These are phyloP conservation scores for Candida anglica DNA, from an alignment of 805 yeast genomes.

Conservation along the genomic window DNA sequence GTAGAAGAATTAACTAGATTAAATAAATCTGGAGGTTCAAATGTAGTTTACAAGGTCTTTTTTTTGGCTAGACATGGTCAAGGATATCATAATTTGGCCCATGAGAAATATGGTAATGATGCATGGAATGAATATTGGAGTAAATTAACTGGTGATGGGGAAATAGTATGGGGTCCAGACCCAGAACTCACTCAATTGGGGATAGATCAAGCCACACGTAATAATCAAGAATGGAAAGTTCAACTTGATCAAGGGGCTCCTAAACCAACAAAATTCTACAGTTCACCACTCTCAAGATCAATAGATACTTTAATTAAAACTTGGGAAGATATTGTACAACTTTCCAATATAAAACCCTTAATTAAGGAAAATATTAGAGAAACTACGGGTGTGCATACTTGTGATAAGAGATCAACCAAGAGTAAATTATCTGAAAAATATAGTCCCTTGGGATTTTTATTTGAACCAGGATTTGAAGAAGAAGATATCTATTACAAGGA, in stretches of 20 bases:
- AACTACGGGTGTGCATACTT: slow-evolving; percentile 55
- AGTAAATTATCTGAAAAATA: slow-evolving; percentile 35
- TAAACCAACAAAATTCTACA: slow-evolving; percentile 52
- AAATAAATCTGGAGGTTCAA: slow-evolving; percentile 27
- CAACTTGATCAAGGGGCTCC: slow-evolving; percentile 46
- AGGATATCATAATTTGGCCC: slow-evolving; percentile 59
- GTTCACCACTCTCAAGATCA: slow-evolving; percentile 64
- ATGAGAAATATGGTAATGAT: slow-evolving; percentile 49
- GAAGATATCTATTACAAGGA: slow-evolving; percentile 45
- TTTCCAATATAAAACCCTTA: slow-evolving; percentile 24
- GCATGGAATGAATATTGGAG: slow-evolving; percentile 61
- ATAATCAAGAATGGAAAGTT: slow-evolving; percentile 38
- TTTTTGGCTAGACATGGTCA: slow-evolving; percentile 68
- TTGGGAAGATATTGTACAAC: slow-evolving; percentile 43
- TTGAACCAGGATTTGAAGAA: slow-evolving; percentile 44
- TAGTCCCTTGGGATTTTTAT: slow-evolving; percentile 29
- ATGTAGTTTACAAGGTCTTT: slow-evolving; percentile 41
- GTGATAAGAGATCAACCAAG: slow-evolving; percentile 53
- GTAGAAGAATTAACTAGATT: slow-evolving; percentile 25
- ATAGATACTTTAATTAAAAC: slow-evolving; percentile 53
- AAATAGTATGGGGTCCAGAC: slow-evolving; percentile 55
- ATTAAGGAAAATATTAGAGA: slow-evolving; percentile 53
- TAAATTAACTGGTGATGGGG: slow-evolving; percentile 49
- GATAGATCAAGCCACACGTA: slow-evolving; percentile 49
- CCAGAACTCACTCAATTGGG: slow-evolving; percentile 57